Base-by-base conservation (phyloP, 2,329 filamentous ascomycete species). In the Fusarium gaditjirri region DNA sequence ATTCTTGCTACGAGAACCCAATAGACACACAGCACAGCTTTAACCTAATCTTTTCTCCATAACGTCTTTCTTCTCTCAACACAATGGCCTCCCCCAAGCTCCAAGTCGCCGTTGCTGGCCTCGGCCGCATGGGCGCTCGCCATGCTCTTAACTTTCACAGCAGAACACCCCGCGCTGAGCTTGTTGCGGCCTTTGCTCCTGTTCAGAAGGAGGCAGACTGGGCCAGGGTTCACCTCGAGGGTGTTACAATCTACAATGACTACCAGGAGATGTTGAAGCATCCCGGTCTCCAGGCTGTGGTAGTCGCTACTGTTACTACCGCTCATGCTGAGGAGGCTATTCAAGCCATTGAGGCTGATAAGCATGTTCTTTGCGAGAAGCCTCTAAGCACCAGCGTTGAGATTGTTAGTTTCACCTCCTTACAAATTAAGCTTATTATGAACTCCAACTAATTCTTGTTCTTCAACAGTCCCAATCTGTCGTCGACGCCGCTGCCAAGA, bases 401-500 rank as follows among this genome's bases (percentile, higher is more conserved):
- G 71, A 82, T 90, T 55, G 89, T 90, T 80, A 75, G 86, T 59
- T 17, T 19, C 2, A 2, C 13, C 14, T 21, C 11, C 12, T 12
- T 11, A 6, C 2, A 8, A 21, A 23, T 19, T 19, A 17, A 12
- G 19, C 17, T 39, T 8, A 41, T 13, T 23, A 12, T 19, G 3
- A 29, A 5, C 1, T 27, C 3, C 11, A 21, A 47, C 61, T 72
- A 68, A 73, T 46, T 8, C 6, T 39, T 19, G 1, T 17, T 38
- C 23, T 25, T 14, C 35, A 21, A 57, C 68, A 90, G 88, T 89
- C 87, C 55, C 86, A 90, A 82, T 81, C 85, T 25, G 89, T 92
- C 43, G 83, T 92, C 67, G 84, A 87, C 52, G 87, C 87, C 12
- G 87, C 89, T 31, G 80, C 81, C 63, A 82, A 83, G 67, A 86